Evolutionary conservation across 2,329 filamentous ascomycete species (phyloP).

Genomic region (Pseudopyrenochaeta lycopersici): DNA sequence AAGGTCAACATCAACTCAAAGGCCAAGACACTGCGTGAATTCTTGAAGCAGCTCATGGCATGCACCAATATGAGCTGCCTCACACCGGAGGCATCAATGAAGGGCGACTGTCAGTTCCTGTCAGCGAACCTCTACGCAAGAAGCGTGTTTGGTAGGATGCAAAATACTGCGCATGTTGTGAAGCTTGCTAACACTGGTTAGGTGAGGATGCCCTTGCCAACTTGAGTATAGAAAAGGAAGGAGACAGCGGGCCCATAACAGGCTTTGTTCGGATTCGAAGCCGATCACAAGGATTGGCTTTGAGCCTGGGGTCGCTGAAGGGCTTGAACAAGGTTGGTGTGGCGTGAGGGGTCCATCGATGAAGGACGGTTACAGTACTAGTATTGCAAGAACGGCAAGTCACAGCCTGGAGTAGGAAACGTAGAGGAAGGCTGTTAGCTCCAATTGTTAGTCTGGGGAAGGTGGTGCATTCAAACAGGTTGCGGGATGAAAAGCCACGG

Average conservation of each 20-base stretch:
- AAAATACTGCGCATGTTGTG: not conserved
- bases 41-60: constrained; percentile 93
- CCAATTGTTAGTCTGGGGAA: not conserved
- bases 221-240: constrained; percentile 96
- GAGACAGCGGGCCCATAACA: constrained; percentile 92
- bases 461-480: not conserved
- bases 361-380: constrained; percentile 8
- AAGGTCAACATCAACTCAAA: constrained; percentile 99
- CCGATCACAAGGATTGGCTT: constrained; percentile 90
- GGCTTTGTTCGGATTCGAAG: constrained; percentile 98
- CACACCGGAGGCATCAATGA: constrained; percentile 93
- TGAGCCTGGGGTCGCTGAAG: constrained; percentile 94
- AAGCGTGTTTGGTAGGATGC: constrained; percentile 92
- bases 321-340: constrained; percentile 72
- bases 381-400: not conserved
- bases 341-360: constrained; percentile 22
- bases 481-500: not conserved
- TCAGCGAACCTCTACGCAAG: constrained; percentile 96
- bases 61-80: constrained; percentile 99
- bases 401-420: not conserved
- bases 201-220: constrained; percentile 98
- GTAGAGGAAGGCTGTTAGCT: constrained; percentile 12
- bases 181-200: constrained; percentile 51
- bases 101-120: constrained; percentile 97
- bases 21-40: constrained; percentile 88